Conservation (phyloP, 2,329 filamentous ascomycete species). For the Madurella fahalii region DNA sequence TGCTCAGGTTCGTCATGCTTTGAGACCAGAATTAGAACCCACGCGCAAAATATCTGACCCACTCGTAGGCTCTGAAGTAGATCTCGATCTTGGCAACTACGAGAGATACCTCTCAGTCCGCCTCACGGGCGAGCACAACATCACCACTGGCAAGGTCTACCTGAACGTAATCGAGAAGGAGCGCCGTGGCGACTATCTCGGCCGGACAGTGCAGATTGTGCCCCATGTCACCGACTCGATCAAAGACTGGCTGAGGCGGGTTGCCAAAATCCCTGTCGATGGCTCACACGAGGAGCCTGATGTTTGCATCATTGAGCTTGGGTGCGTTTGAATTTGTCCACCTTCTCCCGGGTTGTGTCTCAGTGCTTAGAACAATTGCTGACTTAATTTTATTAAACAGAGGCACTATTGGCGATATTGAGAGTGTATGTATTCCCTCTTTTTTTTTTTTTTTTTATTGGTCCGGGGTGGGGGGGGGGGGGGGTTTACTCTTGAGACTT, state of each 20-base stretch:
- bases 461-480: too few species aligned
- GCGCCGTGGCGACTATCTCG: conserved; percentile 70
- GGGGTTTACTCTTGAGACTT: too few species aligned
- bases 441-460: too few species aligned
- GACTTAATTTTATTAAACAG: conserved; percentile 4
- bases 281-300: conserved; percentile 79
- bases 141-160: conserved; percentile 97
- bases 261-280: conserved; percentile 81
- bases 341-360: background rate
- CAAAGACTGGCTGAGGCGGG: conserved; percentile 86
- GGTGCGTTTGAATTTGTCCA: conserved; percentile 4
- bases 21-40: background rate
- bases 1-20: conserved; percentile 4
- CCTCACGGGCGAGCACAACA: conserved; percentile 84
- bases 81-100: conserved; percentile 56
- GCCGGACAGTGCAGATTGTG: conserved; percentile 84
- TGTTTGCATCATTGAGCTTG: conserved; percentile 75
- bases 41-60: background rate
- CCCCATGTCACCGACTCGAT: conserved; percentile 90
- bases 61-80: conserved; percentile 33
- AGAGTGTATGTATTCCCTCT: conserved; percentile 10
- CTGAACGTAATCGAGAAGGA: conserved; percentile 76
- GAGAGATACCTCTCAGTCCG: conserved; percentile 45
- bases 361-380: background rate
- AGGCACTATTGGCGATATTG: conserved; percentile 17